Evolutionary conservation across 495 filamentous ascomycete species (phyloP).

Genomic region (Xylaria longipes): DNA sequence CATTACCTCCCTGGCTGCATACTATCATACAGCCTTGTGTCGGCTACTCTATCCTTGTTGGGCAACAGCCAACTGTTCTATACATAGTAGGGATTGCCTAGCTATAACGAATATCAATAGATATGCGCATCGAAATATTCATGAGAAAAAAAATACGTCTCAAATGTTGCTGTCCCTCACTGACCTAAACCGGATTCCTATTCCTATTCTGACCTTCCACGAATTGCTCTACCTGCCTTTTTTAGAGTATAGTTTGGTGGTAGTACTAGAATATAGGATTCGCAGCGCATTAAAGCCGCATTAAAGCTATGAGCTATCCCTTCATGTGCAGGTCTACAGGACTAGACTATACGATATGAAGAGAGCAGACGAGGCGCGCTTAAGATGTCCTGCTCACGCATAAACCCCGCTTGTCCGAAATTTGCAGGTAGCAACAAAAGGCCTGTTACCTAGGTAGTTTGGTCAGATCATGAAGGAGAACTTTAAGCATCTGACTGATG

Average conservation of each 20-base stretch:
- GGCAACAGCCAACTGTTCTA: not conserved
- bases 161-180: not conserved
- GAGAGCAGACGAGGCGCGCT: not conserved
- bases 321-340: not conserved
- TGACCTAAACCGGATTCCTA: not conserved
- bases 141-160: not conserved
- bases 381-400: not conserved
- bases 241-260: not conserved
- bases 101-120: not conserved
- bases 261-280: conserved; percentile 5
- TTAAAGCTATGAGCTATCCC: not conserved
- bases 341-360: conserved; percentile 3
- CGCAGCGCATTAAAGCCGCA: not conserved
- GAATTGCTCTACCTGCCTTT: not conserved
- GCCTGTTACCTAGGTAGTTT: conserved; percentile 6
- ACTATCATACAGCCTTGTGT: conserved; percentile 6
- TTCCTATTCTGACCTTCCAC: not conserved
- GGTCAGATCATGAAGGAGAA: conserved; percentile 16
- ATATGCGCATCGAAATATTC: not conserved
- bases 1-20: not conserved
- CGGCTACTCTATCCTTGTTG: not conserved
- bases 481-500: not conserved
- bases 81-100: not conserved
- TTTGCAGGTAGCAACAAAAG: not conserved
- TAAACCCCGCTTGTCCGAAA: conserved; percentile 19